Conservation (phyloP, 2,329 filamentous ascomycete species). For the Apiospora pterosperma region DNA sequence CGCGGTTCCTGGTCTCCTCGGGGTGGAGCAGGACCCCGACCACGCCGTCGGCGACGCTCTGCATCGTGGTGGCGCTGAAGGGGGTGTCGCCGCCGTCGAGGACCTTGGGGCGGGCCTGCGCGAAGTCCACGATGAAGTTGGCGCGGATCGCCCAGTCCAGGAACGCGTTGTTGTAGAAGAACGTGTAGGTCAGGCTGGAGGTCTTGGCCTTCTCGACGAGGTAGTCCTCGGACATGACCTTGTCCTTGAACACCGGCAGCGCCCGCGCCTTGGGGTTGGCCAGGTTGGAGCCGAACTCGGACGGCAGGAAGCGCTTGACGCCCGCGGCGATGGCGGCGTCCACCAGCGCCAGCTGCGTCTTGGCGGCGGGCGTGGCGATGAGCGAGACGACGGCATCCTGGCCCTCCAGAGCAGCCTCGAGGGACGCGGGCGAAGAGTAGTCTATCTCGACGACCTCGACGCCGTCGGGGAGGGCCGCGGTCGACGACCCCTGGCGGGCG, state of each 20-base stretch:
- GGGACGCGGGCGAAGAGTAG: slow-evolving; percentile 40
- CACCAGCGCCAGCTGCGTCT: slow-evolving; percentile 47
- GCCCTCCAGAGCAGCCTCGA: slow-evolving; percentile 47
- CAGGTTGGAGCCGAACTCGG: slow-evolving; percentile 48
- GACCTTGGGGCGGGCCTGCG: slow-evolving; percentile 26
- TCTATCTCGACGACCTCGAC: slow-evolving; percentile 43
- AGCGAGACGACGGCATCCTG: slow-evolving; percentile 54
- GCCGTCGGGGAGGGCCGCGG: slow-evolving; percentile 24
- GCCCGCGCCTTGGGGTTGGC: slow-evolving; percentile 10
- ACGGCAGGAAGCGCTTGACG: slow-evolving; percentile 59
- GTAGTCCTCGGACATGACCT: slow-evolving; percentile 11
- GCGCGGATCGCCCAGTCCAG: slow-evolving; percentile 11
- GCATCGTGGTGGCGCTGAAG: slow-evolving; percentile 42
- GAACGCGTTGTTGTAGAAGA: slow-evolving; percentile 34
- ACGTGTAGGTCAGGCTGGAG: slow-evolving; percentile 21
- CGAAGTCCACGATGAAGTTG: slow-evolving; percentile 10
- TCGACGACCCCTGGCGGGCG: slow-evolving; percentile 41
- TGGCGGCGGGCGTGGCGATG: slow-evolving; percentile 34
- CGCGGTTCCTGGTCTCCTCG: slow-evolving; percentile 44
- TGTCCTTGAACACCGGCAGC: slow-evolving; percentile 14
- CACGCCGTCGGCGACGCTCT: slow-evolving; percentile 41
- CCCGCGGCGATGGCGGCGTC: slow-evolving; percentile 57
- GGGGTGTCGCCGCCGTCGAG: slow-evolving; percentile 43
- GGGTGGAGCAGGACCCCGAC: slow-evolving; percentile 40
- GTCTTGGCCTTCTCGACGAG: slow-evolving; percentile 8